phyloP scores from a whole-genome alignment of 2,329 filamentous ascomycete genomes.

The Xylaria sp. region DNA sequence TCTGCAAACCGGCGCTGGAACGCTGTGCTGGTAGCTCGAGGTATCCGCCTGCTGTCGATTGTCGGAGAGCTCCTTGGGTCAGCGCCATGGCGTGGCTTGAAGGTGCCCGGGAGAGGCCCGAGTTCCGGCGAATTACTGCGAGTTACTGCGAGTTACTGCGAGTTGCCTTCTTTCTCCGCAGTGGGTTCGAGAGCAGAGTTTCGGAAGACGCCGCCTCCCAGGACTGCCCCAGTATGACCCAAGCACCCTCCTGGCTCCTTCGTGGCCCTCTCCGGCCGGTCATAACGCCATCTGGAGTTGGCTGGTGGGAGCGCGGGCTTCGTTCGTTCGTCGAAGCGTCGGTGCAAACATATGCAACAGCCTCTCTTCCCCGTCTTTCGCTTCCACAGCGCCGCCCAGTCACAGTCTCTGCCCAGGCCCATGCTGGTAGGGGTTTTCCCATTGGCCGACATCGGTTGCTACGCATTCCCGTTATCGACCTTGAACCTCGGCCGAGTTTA shows the following conservation, averaged over 20 bases:
- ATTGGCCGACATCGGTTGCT: slow-evolving; percentile 6
- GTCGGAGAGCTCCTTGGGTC: slow-evolving; percentile 28
- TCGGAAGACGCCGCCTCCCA: slow-evolving; percentile 35
- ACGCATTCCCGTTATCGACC: slow-evolving; percentile 1
- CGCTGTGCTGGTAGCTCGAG: background rate
- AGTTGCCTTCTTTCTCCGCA: slow-evolving; percentile 22
- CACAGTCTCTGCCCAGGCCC: too few species aligned
- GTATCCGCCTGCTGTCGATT: background rate
- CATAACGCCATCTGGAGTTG: slow-evolving; percentile 17
- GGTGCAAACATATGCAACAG: slow-evolving; percentile 13
- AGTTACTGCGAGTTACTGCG: background rate
- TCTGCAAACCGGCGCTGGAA: slow-evolving; percentile 6
- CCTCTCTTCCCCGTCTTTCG: slow-evolving; percentile 2
- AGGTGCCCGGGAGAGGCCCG: slow-evolving; percentile 9
- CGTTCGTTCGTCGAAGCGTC: slow-evolving; percentile 21
- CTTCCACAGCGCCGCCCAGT: background rate
- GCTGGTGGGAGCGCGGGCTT: slow-evolving; percentile 5
- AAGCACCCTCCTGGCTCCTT: background rate
- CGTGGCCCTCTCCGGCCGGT: slow-evolving; percentile 15
- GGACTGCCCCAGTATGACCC: background rate
- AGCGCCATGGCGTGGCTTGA: background rate
- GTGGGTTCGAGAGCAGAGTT: slow-evolving; percentile 7
- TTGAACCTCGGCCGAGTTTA: background rate
- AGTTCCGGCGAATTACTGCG: background rate
- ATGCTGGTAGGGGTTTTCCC: background rate